Base-by-base conservation (phyloP, 2,329 filamentous ascomycete species). In the Scleromitrula shiraiana region DNA sequence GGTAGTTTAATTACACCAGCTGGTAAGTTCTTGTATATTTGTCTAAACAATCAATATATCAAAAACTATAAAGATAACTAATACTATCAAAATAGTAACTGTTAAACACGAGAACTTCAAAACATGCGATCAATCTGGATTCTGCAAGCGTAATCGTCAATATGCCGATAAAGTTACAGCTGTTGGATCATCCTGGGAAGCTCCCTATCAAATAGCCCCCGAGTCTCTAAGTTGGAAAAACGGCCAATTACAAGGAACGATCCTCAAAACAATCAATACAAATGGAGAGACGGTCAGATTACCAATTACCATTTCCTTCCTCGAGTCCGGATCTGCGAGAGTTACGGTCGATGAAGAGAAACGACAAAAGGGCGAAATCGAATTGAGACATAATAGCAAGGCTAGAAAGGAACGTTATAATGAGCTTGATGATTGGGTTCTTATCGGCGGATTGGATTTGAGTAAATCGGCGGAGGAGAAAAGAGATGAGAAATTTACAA, bases 51-150 rank as follows among this genome's bases (percentile, higher is more conserved):
- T 39, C 19, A 14, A 1, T 5, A 14, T 19, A 20, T 5, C 2
- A 20, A 7, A 20, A 35, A 5, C 10, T n/a, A n/a, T n/a, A n/a
- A n/a, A n/a, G n/a, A n/a, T n/a, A 7, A 23, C 52, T 62, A 39
- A 60, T 4, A 7, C 29, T 32, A 10, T 30, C 8, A 17, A 3
- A 17, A 15, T 23, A 95, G 89, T 78, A 56, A 75, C 79, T 60
- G 93, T 98, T 44, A 98, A 98, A 71, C 85, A 95, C 64, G 82
- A 95, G 61, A 90, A 95, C 67, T 98, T 97, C 76, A 98, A 97
- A 65, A 95, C 85, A 60, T 98, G 93, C 71, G 73, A 85, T 57
- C 91, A 98, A 65, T 93, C 91, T 4, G 93, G 93, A 61, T 98
- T 98, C 73, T 98, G 93, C 71, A 93, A 89, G 65, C 86, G 93